Conservation (phyloP, 2,329 filamentous ascomycete genomes). For the Raffaelea ambrosiae region DNA sequence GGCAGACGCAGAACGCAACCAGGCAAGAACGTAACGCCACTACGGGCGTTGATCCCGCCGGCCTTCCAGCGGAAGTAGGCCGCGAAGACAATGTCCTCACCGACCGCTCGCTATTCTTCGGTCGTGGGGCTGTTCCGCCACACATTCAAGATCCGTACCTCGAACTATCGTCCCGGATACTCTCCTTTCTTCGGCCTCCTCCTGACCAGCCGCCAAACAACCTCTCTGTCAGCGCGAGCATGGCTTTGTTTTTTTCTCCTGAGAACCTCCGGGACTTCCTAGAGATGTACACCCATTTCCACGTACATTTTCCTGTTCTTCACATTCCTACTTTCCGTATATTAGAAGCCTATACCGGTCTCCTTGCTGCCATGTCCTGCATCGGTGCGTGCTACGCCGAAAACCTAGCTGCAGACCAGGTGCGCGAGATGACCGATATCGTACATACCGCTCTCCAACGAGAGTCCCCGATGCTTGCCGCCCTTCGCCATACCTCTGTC, state of each 20-base stretch:
- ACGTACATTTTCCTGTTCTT: slow-evolving; percentile 64
- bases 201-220: slow-evolving; percentile 34
- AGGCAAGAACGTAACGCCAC: slow-evolving; percentile 56
- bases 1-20: slow-evolving; percentile 60
- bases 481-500: slow-evolving; percentile 25
- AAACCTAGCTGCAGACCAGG: slow-evolving; percentile 47
- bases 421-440: slow-evolving; percentile 60
- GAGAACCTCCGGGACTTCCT: slow-evolving; percentile 65
- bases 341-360: slow-evolving; percentile 54
- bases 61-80: slow-evolving; percentile 26
- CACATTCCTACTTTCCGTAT: slow-evolving; percentile 65
- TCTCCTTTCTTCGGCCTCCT: slow-evolving; percentile 48
- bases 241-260: slow-evolving; percentile 55
- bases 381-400: slow-evolving; percentile 69
- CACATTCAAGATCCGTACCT: slow-evolving; percentile 41
- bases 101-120: slow-evolving; percentile 36
- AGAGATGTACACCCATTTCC: slow-evolving; percentile 62
- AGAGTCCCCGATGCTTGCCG: slow-evolving; percentile 42
- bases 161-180: slow-evolving; percentile 45
- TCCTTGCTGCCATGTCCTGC: slow-evolving; percentile 62
- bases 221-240: slow-evolving; percentile 37
- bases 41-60: slow-evolving; percentile 38
- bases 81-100: slow-evolving; percentile 22
- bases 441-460: slow-evolving; percentile 50
- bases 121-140: slow-evolving; percentile 40